Evolutionary conservation across 1,284 basidiomycete species (phyloP), one percentile per base, ranked within the genome.

Genomic region (Marasmius fiardii): DNA sequence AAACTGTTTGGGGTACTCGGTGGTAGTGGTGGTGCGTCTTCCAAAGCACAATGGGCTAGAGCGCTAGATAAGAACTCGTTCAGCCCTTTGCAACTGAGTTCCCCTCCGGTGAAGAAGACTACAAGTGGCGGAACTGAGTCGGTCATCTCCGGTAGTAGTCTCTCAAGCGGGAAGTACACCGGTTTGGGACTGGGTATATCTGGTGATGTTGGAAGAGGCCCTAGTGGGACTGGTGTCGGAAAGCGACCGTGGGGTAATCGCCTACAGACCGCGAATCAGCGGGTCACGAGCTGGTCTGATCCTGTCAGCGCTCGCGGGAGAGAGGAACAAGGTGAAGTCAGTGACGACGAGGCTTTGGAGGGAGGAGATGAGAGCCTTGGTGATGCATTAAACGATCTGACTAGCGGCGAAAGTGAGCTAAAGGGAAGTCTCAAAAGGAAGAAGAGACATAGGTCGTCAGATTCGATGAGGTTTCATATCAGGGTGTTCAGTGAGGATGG

Each of bases 241-340:
- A 60, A 59, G 58, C 64, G 55, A 59, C 57, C 58, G 21, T 63
- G 59, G 58, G 50, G 45, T 18, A 58, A 52, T 26, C 48, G 58
- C 12, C 39, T 56, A 54, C 51, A 55, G 55, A 5, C 73, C 72
- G 61, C 73, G 66, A 31, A 26, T 16, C 24, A 49, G 20, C 71
- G 78, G 20, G 67, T 78, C 20, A 72, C 77, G 50, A 82, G 77
- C 62, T 81, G 79, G 83, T 76, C 80, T 7, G 83, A 81, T 61
- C 72, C 79, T 1, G 60, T 74, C 48, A 80, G 75, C 55, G 77
- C 77, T 11, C 65, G 71, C 58, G 71, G 64, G 31, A 61, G 55
- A 28, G 41, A 58, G 6, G 63, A 66, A n/a, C n/a, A n/a, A 41
- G 52, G 55, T 5, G 60, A 57, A 26, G 63, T 58, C 6, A 62